Evolutionary conservation across 1,284 basidiomycete species (phyloP), one percentile per base, ranked within the genome.

Genomic region (Takashimella tepidaria): DNA sequence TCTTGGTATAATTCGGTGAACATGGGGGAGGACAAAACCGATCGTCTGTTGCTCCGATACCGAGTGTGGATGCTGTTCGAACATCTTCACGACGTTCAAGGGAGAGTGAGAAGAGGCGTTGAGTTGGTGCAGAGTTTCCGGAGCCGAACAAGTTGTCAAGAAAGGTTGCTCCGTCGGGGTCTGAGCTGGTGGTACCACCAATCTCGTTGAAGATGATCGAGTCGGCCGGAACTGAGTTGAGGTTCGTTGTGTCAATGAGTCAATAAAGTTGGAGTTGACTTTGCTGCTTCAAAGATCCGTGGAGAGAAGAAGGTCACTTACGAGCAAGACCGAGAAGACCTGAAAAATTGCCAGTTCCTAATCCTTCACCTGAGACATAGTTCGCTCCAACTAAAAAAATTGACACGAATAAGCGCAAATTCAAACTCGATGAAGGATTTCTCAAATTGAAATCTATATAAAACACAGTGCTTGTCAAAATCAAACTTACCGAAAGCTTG

Each of bases 71-170:
- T n/a, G 43, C 45, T 4, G 72, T 74, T 5, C 73, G 63, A 3
- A 69, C 62, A 53, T 76, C 74, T 47, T 73, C 70, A n/a, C 63
- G 57, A 2, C 74, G 62, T 40, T 62, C 72, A 8, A 76, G 61
- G 1, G 69, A 63, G 20, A 76, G 60, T 8, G 70, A 60, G 46
- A 76, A 73, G 19, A 73, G 58, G 0, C 73, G 63, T 19, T 72
- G 60, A 1, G 66, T 60, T 0, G 74, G 74, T 1, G 74, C 74
- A 1, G 61, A 67, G 1, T 42, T 31, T 1, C 74, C 74, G 0
- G 66, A 58, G n/a, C 74, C 73, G 49, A 75, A 76, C 3, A 76
- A 49, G 48, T 76, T 76, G 56, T 76, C 74, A 12, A 76, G 68
- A 53, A 74, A 74, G 0, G 72, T 73, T 8, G 74, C 74, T 12